phyloP scores from a whole-genome alignment of 345 rosid genomes.

The Eucalyptus coolabah region DNA sequence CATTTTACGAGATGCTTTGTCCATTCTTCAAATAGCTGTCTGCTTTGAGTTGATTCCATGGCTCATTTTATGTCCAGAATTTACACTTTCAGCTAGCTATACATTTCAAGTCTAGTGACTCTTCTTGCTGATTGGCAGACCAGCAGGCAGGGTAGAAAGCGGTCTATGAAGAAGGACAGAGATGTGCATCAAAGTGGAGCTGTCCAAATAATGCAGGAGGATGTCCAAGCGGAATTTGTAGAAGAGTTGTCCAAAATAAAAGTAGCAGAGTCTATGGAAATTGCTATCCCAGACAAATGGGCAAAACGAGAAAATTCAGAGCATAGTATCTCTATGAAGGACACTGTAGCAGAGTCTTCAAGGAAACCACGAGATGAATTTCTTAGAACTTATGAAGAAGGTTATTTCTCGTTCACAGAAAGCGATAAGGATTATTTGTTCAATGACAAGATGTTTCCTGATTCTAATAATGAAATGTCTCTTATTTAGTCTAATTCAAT shows the following conservation, averaged over 20 bases:
- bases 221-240: conserved; percentile 45
- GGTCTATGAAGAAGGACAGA: conserved; percentile 13
- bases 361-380: neutral
- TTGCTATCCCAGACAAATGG: conserved; percentile 4
- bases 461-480: neutral
- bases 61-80: neutral
- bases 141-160: conserved; percentile 17
- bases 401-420: neutral
- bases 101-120: neutral
- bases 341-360: neutral
- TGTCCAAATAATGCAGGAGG: conserved; percentile 28
- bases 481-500: neutral
- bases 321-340: neutral
- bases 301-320: conserved; percentile 11
- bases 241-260: conserved; percentile 66
- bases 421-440: neutral
- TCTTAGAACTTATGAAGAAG: conserved; percentile 15
- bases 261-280: conserved; percentile 41
- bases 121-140: conserved; percentile 25
- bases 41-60: neutral
- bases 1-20: neutral
- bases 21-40: neutral
- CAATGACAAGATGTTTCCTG: neutral
- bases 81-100: neutral
- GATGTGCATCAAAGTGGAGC: conserved; percentile 13